Evolutionary conservation across 768 basidiomycete species (phyloP), one percentile per base, ranked within the genome.

Genomic region (Megacollybia marginata): DNA sequence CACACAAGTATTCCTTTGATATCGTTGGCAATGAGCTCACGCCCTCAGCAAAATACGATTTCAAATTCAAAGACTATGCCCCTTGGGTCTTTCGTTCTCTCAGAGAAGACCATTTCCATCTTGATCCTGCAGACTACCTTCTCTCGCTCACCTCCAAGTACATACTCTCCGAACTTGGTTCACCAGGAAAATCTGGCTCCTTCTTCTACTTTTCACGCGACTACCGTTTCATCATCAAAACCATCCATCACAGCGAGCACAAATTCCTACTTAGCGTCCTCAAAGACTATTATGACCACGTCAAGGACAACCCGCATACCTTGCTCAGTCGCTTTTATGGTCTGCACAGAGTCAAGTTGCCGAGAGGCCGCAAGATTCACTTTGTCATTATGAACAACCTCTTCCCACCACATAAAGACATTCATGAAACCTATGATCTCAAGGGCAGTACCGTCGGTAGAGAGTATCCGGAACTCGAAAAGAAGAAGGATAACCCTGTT

Each of bases 331-430:
- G 96, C 18, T 98, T 99, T 66, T 99, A 98, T 63, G 96, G 96
- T 9, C 75, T 99, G 10, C 96, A 99, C 61, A 85, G 96, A 49
- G 96, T 99, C 52, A 99, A 99, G 70, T 78, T 99, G 0, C 96
- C 96, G 0, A 76, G 79, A 33, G 96, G 96, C 0, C 71, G 78
- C 42, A 99, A 99, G 70, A 99, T 99, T 48, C 96, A 99, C 65
- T 99, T 99, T 62, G 92, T 98, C 49, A 96, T 99, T 68, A 97
- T 98, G 93, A 99, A 98, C 73, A 99, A 99, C 65, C 77, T 99
- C 28, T 97, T 99, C 69, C 95, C 96, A 0, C 87, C 96, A 0
- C 95, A 98, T 68, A 83, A 92, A 55, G 96, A 99, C 64, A 77
- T 98, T 40, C 96, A 99, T 67, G 96, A 97, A 71, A 95, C 94